Evolutionary conservation across 73 alveolate species (phyloP).

Genomic region (Vitrella brassicaformis): DNA sequence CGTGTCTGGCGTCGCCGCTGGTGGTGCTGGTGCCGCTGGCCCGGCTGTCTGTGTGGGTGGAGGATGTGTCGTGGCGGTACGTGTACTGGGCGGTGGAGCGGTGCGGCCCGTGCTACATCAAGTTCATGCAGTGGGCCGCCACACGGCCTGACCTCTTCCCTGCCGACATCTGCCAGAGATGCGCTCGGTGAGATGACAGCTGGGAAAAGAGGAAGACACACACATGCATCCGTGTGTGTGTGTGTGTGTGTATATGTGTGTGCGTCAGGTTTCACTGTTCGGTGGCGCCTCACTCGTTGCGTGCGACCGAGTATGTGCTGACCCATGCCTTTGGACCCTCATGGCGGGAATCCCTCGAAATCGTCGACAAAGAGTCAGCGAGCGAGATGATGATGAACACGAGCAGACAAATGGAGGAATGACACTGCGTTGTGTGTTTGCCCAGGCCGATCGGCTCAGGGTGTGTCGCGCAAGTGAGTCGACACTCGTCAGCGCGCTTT

Average conservation of each 20-base stretch:
- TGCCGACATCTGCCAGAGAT: not conserved
- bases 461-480: not conserved
- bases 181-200: not conserved
- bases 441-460: not conserved
- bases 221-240: no score
- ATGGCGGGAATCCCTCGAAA: not conserved
- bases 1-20: no score
- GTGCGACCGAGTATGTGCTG: not conserved
- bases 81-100: not conserved
- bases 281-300: not conserved
- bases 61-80: not conserved
- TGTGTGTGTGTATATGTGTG: no score
- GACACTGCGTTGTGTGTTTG: no score
- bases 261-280: not conserved
- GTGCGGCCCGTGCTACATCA: not conserved
- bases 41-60: no score
- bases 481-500: not conserved
- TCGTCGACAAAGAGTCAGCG: not conserved
- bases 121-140: slow-evolving; percentile 1
- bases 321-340: not conserved
- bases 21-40: no score
- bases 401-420: no score
- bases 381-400: not conserved
- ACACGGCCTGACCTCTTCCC: not conserved
- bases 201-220: no score